Base-by-base conservation (phyloP, 495 filamentous ascomycete genomes). In the Podospora anserina region DNA sequence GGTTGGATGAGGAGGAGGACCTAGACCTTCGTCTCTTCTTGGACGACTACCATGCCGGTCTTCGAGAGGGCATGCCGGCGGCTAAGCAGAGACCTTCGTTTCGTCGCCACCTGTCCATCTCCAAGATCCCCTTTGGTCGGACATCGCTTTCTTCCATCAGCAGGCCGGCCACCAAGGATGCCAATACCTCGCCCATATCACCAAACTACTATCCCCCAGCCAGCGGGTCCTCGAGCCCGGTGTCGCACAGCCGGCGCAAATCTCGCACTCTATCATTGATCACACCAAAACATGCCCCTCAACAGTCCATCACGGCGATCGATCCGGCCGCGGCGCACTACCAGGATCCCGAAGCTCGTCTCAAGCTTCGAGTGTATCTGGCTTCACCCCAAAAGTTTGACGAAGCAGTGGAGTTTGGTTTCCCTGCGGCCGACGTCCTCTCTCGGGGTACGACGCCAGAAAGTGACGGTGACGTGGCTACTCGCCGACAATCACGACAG, bases 321-420 rank as follows among this genome's bases (percentile, higher is more conserved):
- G 92, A 94, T 75, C 86, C 91, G 23, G 83, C 85, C 57, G 91
- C 92, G 0, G 86, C 90, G 56, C 89, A 97, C 77, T 97, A 97
- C 72, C 92, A 91, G 76, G 93, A 98, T 69, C 93, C 93, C 0
- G 92, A 97, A 75, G 92, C 93, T 53, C 87, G 94, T 53, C 79
- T 94, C 61, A 96, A 94, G 75, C 80, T 97, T 15, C 89, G 92
- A 3, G 88, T 93, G n/a, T 96, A 93, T 70, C 84, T 96, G 3
- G 90, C 91, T 19, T 97, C 94, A 2, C 91, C 93, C 9, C 92
- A 97, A 70, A 97, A 96, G 75, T 97, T 97, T 68, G 95, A 98
- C 73, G 94, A 97, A 80, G 93, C 92, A 1, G 86, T 97, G 64
- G 92, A 95, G 75, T 97, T 95, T 79, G 94, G 94, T 4, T 97